phyloP scores from a whole-genome alignment of 2,329 filamentous ascomycete genomes.

The Penicillium freii region DNA sequence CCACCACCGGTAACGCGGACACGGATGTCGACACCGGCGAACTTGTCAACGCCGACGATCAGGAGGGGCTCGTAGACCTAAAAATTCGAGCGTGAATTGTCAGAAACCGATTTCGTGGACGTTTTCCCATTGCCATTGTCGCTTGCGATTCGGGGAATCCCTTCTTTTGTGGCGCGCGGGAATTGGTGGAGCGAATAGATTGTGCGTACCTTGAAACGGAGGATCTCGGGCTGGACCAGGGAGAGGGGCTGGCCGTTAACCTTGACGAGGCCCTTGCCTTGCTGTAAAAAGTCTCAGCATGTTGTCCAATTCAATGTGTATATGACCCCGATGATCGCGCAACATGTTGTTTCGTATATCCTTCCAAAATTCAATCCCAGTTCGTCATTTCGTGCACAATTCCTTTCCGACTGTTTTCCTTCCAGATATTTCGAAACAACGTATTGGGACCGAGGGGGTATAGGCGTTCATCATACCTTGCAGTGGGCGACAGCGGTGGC shows the following conservation, averaged over 20 bases:
- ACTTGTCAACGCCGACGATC: slow-evolving; percentile 96
- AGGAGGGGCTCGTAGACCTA: slow-evolving; percentile 98
- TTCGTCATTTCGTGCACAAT: slow-evolving; percentile 9
- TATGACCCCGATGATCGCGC: slow-evolving; percentile 16
- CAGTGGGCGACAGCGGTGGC: slow-evolving; percentile 88
- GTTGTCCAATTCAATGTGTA: slow-evolving; percentile 15
- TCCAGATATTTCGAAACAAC: slow-evolving; percentile 17
- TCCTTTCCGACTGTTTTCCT: slow-evolving; percentile 9
- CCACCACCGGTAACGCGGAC: slow-evolving; percentile 95
- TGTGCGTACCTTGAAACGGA: slow-evolving; percentile 83
- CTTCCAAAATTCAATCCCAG: slow-evolving; percentile 11
- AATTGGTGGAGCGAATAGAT: slow-evolving; percentile 7
- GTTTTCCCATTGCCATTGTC: slow-evolving; percentile 7
- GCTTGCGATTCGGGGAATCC: slow-evolving; percentile 3
- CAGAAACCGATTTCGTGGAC: slow-evolving; percentile 2
- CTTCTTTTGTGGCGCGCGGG: slow-evolving; percentile 4
- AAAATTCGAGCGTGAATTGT: slow-evolving; percentile 15
- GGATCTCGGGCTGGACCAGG: slow-evolving; percentile 92
- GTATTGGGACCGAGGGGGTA: slow-evolving; percentile 16
- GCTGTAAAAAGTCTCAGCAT: slow-evolving; percentile 47
- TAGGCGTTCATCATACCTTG: slow-evolving; percentile 62
- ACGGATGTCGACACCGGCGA: slow-evolving; percentile 93
- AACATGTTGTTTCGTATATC: slow-evolving; percentile 12
- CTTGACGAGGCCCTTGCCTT: slow-evolving; percentile 89
- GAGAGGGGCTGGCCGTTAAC: slow-evolving; percentile 96